Percentiles rank a stretch among this genome's conserved stretches.
Conservation (phyloP, 495 filamentous ascomycete species). For the Darksidea phi region DNA sequence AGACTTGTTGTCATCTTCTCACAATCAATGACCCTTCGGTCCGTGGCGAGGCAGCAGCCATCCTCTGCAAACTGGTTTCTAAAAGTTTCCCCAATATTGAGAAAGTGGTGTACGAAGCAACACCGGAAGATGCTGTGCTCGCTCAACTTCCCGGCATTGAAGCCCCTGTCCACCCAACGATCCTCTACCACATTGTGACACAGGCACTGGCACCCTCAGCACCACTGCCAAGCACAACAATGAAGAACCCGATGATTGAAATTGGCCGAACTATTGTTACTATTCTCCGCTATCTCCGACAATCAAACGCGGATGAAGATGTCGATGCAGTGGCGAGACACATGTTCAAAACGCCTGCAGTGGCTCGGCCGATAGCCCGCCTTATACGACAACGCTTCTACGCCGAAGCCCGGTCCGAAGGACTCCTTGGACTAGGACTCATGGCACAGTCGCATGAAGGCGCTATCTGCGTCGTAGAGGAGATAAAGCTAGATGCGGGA, state of each 20-base stretch:
- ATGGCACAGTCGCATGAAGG: conserved; percentile 29
- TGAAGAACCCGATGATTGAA: conserved; percentile 32
- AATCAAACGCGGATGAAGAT: conserved; percentile 9
- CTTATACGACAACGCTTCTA: conserved; percentile 33
- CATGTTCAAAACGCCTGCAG: conserved; percentile 23
- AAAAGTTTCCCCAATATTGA: conserved; percentile 21
- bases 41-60: conserved; percentile 32
- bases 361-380: conserved; percentile 26
- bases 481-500: conserved; percentile 20
- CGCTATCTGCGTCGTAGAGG: conserved; percentile 19
- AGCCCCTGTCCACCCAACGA: conserved; percentile 6
- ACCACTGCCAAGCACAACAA: conserved; percentile 31
- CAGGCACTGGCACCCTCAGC: conserved; percentile 23
- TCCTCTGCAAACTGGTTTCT: conserved; percentile 27
- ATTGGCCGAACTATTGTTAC: conserved; percentile 26
- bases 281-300: conserved; percentile 25
- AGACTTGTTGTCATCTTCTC: conserved; percentile 23
- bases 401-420: conserved; percentile 34
- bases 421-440: conserved; percentile 30
- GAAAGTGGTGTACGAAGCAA: conserved; percentile 18
- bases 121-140: conserved; percentile 12
- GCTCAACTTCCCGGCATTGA: conserved; percentile 8
- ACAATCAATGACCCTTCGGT: conserved; percentile 22
- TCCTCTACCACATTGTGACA: conserved; percentile 23
- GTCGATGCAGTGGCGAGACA: conserved; percentile 1